These are phyloP conservation scores for Pilobolus umbonatus DNA, from an alignment of 192 early-diverging fungal species.

Conservation along the genomic window DNA sequence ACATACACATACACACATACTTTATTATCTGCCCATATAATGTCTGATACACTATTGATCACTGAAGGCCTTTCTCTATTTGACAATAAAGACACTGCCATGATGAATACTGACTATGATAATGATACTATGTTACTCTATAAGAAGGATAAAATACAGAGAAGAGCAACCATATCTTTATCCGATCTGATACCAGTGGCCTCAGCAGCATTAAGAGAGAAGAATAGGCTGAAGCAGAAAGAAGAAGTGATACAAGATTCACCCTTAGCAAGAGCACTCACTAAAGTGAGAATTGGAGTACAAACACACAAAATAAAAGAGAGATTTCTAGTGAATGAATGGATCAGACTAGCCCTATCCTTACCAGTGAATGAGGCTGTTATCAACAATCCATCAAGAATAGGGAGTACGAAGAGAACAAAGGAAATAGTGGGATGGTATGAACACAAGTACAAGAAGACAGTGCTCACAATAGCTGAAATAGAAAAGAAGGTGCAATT, in stretches of 20 bases:
- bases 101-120: too few relatives aligned
- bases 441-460: slow-evolving; percentile 27
- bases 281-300: slow-evolving; percentile 24
- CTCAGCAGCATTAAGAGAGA: slow-evolving; percentile 17
- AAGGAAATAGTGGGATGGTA: slow-evolving; percentile 31
- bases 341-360: slow-evolving; percentile 29
- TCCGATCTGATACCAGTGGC: slow-evolving; percentile 27
- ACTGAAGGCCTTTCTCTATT: too few relatives aligned
- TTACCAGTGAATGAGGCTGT: slow-evolving; percentile 21
- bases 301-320: slow-evolving; percentile 28
- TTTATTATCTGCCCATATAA: too few relatives aligned
- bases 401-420: slow-evolving; percentile 17
- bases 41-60: too few relatives aligned
- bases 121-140: too few relatives aligned
- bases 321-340: slow-evolving; percentile 26
- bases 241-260: slow-evolving; percentile 1
- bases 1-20: too few relatives aligned
- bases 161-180: slow-evolving; percentile 17
- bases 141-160: too few relatives aligned
- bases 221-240: background rate
- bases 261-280: slow-evolving; percentile 22
- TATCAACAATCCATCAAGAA: slow-evolving; percentile 8
- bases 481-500: slow-evolving; percentile 24
- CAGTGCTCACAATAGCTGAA: slow-evolving; percentile 12
- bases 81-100: too few relatives aligned